Evolutionary conservation across 495 filamentous ascomycete genomes (phyloP).

Genomic region (Polyplosphaeria fusca): DNA sequence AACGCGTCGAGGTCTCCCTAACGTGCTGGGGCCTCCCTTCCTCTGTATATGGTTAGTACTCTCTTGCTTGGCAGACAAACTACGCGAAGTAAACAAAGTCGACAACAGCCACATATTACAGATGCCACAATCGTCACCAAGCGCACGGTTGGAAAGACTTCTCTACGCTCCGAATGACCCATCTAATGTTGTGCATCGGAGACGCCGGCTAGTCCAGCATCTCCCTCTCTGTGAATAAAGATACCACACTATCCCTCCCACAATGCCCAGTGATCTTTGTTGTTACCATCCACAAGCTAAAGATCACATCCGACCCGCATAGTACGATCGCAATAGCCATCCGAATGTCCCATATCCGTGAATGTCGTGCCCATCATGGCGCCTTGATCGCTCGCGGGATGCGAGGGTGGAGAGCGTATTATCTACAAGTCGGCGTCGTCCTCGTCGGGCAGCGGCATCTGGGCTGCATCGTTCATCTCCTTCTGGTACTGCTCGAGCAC

Average conservation of each 20-base stretch:
- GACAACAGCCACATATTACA: too few relatives aligned
- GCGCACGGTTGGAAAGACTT: too few relatives aligned
- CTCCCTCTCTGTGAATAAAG: not conserved
- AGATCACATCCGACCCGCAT: not conserved
- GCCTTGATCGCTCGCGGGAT: not conserved
- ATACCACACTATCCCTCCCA: not conserved
- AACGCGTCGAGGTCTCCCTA: too few relatives aligned
- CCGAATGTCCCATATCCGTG: not conserved
- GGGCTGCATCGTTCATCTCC: slow-evolving; percentile 82
- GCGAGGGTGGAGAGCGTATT: not conserved
- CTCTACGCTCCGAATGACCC: not conserved
- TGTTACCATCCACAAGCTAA: not conserved
- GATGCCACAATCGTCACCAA: too few relatives aligned
- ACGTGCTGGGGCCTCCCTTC: too few relatives aligned
- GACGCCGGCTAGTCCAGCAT: slow-evolving; percentile 23
- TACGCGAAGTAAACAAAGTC: too few relatives aligned
- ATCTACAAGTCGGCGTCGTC: slow-evolving; percentile 76
- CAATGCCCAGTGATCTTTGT: not conserved
- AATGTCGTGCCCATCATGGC: not conserved
- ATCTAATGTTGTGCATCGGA: not conserved
- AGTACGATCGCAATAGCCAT: not conserved
- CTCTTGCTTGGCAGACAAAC: too few relatives aligned
- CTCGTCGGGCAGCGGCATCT: slow-evolving; percentile 90
- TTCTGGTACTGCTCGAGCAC: slow-evolving; percentile 77
- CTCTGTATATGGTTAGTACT: too few relatives aligned